Base-by-base conservation (phyloP, 306 rosid species). In the Prunus mume region DNA sequence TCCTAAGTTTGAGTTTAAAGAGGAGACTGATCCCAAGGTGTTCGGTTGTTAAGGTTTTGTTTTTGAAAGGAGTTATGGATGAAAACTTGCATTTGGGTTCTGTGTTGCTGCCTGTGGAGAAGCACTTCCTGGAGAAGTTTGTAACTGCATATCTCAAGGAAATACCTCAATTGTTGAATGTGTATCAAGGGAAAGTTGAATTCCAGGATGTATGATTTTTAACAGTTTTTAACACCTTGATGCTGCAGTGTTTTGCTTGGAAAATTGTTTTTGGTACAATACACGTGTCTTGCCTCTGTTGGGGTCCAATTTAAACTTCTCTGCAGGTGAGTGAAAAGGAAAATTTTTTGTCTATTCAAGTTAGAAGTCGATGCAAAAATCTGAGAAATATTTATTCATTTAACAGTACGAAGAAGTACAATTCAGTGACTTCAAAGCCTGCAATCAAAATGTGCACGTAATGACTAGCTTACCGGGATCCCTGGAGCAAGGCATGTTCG, bases 401-500 rank as follows among this genome's bases (percentile, higher is more conserved):
- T 38, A 32, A 32, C 38, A 32, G 34, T 32, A 4, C 34, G 6
- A 32, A 32, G 34, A 32, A 32, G 34, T 4, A 32, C 34, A 32
- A 32, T 32, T 32, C 34, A 32, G 38, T 32, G 38, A 32, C 38
- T 32, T 32, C 38, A 32, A 32, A 32, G 38, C 38, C 38, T 0
- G 38, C 38, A 32, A 32, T 0, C 38, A 32, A 32, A 32, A 32
- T 32, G 70, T 63, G 34, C 70, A 78, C 2, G 13, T n/a, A 27
- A 69, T 49, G 73, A 30, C 79, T 68, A 68, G 24, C 84, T 74
- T 82, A 93, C 98, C 99, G 87, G 47, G 95, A 63, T 71, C 98
- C 98, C 68, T 82, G 97, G 57, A 90, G 96, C 91, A 93, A 68
- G 51, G 99, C 99, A 84, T 96, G 91, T 86, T 93, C 98, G 55